These are phyloP conservation scores for Andrographis paniculata DNA, from an alignment of 305 asterid genomes.

Conservation along the genomic window DNA sequence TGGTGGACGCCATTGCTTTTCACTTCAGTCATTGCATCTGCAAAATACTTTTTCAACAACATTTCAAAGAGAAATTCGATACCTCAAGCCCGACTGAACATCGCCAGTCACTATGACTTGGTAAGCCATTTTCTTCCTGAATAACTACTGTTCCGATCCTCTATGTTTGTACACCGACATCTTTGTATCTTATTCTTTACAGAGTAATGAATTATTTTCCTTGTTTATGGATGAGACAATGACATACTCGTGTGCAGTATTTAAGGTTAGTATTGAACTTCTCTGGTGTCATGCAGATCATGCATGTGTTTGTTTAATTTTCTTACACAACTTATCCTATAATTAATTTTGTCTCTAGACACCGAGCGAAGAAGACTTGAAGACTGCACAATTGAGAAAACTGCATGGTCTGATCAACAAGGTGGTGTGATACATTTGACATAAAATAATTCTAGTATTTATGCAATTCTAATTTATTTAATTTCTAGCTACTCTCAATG, in stretches of 20 bases:
- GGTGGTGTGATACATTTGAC: slow-evolving; percentile 24
- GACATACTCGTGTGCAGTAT: slow-evolving; percentile 86
- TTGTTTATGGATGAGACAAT: slow-evolving; percentile 77
- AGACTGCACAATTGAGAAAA: slow-evolving; percentile 63
- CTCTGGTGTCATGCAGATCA: no score
- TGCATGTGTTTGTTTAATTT: background rate
- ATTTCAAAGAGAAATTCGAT: slow-evolving; percentile 70
- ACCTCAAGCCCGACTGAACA: slow-evolving; percentile 87
- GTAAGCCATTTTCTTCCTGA: slow-evolving; percentile 42
- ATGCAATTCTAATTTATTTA: background rate
- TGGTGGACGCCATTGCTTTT: slow-evolving; percentile 88
- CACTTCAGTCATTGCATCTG: slow-evolving; percentile 70
- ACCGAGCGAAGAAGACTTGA: slow-evolving; percentile 58
- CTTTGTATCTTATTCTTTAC: no score
- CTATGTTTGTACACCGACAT: no score
- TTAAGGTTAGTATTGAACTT: slow-evolving; percentile 39
- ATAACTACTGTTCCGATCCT: no score
- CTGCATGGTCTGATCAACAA: slow-evolving; percentile 59
- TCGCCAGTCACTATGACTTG: slow-evolving; percentile 85
- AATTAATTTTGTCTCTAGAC: slow-evolving; percentile 24
- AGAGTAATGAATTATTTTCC: slow-evolving; percentile 85
- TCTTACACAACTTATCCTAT: background rate
- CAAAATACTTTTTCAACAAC: slow-evolving; percentile 69
- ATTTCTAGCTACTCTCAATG: background rate
- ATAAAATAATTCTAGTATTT: background rate